A percentile compares a stretch with the other conserved stretches of the same genome.
Conservation (phyloP, 129 eudicot species). For the Chrysanthemum seticuspe region DNA sequence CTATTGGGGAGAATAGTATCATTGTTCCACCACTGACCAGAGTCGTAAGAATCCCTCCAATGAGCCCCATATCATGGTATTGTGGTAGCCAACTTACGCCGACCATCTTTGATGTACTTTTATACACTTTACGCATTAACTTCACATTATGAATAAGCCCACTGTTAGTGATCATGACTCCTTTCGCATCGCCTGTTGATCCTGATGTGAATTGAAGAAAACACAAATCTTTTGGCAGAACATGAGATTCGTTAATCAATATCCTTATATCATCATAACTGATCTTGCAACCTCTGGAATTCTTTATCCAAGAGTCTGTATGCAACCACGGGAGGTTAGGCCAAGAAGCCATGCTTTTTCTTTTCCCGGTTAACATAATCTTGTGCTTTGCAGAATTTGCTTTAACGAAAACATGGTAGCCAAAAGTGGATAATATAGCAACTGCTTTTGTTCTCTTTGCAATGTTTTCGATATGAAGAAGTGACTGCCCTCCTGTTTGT, state of each 20-base stretch:
- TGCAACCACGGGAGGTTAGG: constrained; percentile 50
- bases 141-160: constrained; percentile 49
- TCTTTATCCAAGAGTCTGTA: constrained; percentile 50
- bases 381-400: constrained; percentile 41
- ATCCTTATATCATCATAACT: constrained; percentile 15
- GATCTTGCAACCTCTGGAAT: constrained; percentile 20
- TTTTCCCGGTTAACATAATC: constrained; percentile 31
- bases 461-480: constrained; percentile 46
- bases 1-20: constrained; percentile 39
- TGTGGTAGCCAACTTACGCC: constrained; percentile 52
- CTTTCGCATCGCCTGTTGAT: constrained; percentile 55
- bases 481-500: constrained; percentile 43
- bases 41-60: constrained; percentile 41
- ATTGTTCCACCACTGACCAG: constrained; percentile 40
- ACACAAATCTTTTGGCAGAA: constrained; percentile 34
- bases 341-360: constrained; percentile 33
- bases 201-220: constrained; percentile 58
- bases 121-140: constrained; percentile 47
- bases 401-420: constrained; percentile 38
- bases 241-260: constrained; percentile 22
- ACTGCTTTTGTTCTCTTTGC: constrained; percentile 43
- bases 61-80: constrained; percentile 54
- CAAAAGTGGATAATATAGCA: constrained; percentile 43
- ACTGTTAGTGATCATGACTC: constrained; percentile 49
- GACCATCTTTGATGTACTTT: constrained; percentile 41